Evolutionary conservation across 2,329 filamentous ascomycete species (phyloP).

Genomic region (Ophiostoma sp.): DNA sequence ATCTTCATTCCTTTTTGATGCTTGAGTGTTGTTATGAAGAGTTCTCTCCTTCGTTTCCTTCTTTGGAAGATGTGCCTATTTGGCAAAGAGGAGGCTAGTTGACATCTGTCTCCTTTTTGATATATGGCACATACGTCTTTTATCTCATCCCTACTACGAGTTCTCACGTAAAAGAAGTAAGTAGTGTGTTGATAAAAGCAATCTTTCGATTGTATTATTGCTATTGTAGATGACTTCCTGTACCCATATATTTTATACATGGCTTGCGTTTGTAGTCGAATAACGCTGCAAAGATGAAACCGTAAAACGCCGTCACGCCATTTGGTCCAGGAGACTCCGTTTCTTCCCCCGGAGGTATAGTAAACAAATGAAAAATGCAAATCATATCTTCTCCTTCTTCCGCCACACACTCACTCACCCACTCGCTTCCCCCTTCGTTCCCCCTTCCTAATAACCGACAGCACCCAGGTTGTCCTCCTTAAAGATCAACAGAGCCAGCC

Average conservation of each 20-base stretch:
- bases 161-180: neutral
- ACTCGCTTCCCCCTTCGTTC: neutral
- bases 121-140: no score
- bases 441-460: neutral
- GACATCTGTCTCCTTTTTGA: no score
- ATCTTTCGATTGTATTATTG: neutral
- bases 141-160: no score
- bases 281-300: neutral
- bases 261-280: neutral
- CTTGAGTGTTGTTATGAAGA: neutral
- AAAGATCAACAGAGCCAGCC: slow-evolving; percentile 84
- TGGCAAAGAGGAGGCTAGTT: no score
- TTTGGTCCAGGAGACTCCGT: neutral
- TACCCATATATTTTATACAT: neutral
- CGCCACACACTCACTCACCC: neutral
- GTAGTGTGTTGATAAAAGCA: neutral
- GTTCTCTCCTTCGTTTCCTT: neutral
- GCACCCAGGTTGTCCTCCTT: slow-evolving; percentile 75
- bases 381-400: neutral
- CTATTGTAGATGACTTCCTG: neutral
- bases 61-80: no score
- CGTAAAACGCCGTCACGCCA: neutral
- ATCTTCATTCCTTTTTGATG: neutral
- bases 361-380: neutral
- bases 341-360: neutral